phyloP scores from a whole-genome alignment of 169 alveolate genomes.

The Cryptosporidium ryanae region DNA sequence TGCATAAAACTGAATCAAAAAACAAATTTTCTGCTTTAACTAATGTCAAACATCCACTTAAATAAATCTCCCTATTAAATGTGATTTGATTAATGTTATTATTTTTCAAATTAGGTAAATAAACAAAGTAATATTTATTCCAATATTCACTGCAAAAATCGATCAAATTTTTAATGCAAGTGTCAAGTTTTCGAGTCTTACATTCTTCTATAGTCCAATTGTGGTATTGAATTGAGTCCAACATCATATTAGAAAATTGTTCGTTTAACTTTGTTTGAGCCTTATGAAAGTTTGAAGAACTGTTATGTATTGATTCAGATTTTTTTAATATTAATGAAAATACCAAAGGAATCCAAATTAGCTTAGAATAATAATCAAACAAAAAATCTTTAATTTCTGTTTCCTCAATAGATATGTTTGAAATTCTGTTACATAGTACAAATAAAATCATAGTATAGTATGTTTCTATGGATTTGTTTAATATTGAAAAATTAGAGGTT shows the following conservation, averaged over 20 bases:
- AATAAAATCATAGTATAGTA: constrained; percentile 27
- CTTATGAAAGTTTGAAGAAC: constrained; percentile 1
- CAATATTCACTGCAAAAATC: constrained; percentile 12
- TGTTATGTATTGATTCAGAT: neutral
- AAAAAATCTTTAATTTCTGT: constrained; percentile 4
- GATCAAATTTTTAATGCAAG: neutral
- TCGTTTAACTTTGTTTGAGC: constrained; percentile 20
- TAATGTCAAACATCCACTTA: neutral
- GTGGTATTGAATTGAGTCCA: constrained; percentile 16
- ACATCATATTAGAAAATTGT: constrained; percentile 41
- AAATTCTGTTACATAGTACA: constrained; percentile 11
- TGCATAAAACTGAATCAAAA: no score
- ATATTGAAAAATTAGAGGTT: constrained; percentile 6
- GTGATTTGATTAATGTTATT: neutral
- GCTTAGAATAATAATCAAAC: constrained; percentile 21
- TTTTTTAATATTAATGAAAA: constrained; percentile 5
- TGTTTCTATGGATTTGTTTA: constrained; percentile 20
- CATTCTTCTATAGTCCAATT: constrained; percentile 40
- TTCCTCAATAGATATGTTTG: neutral
- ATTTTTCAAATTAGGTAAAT: neutral
- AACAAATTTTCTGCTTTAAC: no score
- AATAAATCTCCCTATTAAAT: neutral
- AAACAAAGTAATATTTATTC: constrained; percentile 1
- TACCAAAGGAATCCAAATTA: constrained; percentile 45
- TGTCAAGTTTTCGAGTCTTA: neutral